These are phyloP conservation scores for Kodamaea nitidulidarum DNA, from an alignment of 805 yeast genomes.

Conservation along the genomic window DNA sequence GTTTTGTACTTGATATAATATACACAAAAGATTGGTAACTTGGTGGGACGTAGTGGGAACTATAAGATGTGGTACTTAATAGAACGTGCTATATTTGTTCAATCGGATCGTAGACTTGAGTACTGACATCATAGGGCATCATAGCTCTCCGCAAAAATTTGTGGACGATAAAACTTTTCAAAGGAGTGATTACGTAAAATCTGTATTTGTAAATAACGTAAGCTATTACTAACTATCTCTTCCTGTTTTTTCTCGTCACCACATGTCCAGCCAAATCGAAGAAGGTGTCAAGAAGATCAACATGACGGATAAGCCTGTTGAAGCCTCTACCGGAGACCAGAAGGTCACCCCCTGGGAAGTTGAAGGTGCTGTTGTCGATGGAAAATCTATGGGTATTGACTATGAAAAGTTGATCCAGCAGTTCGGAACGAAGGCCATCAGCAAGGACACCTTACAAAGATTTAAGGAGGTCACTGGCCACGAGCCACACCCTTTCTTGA, in stretches of 20 bases:
- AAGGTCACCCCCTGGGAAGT: slow-evolving; percentile 94
- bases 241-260: background rate
- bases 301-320: slow-evolving; percentile 6
- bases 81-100: no score
- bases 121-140: no score
- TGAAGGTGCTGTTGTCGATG: slow-evolving; percentile 96
- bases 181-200: no score
- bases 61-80: no score
- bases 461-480: slow-evolving; percentile 83
- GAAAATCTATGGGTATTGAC: slow-evolving; percentile 85
- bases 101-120: no score
- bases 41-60: slow-evolving; percentile 1
- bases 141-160: no score
- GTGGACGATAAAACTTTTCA: no score
- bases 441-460: slow-evolving; percentile 65
- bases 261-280: slow-evolving; percentile 12
- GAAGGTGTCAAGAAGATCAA: slow-evolving; percentile 10
- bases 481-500: slow-evolving; percentile 84
- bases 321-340: slow-evolving; percentile 25
- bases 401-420: slow-evolving; percentile 81
- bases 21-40: slow-evolving; percentile 5
- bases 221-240: background rate
- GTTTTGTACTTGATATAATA: slow-evolving; percentile 6
- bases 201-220: no score
- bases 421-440: slow-evolving; percentile 79